A percentile compares a stretch with the other conserved stretches of the same genome.
Evolutionary conservation across 2,329 filamentous ascomycete species (phyloP).

Genomic region (Fusarium mexicanum): DNA sequence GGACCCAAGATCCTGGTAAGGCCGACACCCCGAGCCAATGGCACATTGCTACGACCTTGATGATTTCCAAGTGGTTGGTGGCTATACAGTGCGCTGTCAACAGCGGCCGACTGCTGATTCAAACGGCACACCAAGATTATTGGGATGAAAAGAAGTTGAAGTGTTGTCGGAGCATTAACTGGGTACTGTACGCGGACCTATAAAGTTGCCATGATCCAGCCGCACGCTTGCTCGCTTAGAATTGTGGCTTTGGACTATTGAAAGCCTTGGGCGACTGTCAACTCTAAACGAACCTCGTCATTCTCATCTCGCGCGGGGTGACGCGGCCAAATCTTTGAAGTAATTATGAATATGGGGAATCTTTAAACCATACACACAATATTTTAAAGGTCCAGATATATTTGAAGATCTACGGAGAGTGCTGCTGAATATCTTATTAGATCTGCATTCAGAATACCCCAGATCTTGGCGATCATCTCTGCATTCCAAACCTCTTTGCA

Average conservation of each 20-base stretch:
- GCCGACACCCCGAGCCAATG: background rate
- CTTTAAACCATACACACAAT: background rate
- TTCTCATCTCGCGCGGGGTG: background rate
- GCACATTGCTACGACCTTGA: background rate
- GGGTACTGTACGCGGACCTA: background rate
- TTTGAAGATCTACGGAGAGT: accelerated
- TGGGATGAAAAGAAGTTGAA: background rate
- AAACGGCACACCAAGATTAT: background rate
- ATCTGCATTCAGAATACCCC: background rate
- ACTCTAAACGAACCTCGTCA: background rate
- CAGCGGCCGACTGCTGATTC: background rate
- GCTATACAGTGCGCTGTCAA: background rate
- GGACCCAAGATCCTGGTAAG: background rate
- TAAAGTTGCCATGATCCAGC: background rate
- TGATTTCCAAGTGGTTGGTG: background rate
- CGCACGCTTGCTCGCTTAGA: background rate
- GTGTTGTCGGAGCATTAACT: background rate
- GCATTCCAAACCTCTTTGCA: background rate
- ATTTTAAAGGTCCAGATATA: accelerated
- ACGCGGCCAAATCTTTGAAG: background rate
- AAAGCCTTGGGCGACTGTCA: background rate
- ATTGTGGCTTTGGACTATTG: background rate
- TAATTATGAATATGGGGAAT: background rate
- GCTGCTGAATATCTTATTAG: background rate
- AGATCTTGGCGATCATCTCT: background rate